These are phyloP conservation scores for Nitzschia sp. DNA, from an alignment of 108 stramenopile genomes.

Conservation along the genomic window DNA sequence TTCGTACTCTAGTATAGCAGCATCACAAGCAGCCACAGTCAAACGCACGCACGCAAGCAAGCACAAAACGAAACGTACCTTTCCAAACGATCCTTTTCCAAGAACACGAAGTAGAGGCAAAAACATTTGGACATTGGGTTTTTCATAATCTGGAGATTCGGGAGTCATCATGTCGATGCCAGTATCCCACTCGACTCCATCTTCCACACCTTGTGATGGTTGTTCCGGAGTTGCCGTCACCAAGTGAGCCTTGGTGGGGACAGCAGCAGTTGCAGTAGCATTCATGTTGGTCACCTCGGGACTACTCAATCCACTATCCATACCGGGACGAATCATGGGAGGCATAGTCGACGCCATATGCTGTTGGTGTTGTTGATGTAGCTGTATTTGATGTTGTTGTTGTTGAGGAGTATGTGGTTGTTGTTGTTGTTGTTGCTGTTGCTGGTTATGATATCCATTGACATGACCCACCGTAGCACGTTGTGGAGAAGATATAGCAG, in stretches of 20 bases:
- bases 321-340: constrained; percentile 22
- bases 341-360: constrained; percentile 8
- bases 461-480: neutral
- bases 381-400: neutral
- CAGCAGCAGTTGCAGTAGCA: neutral
- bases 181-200: constrained; percentile 47
- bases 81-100: constrained; percentile 91
- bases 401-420: no score
- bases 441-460: neutral
- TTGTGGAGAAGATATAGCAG: constrained; percentile 1
- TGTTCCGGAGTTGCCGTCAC: constrained; percentile 29
- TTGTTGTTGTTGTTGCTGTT: neutral
- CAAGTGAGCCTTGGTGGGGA: constrained; percentile 17
- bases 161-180: constrained; percentile 8
- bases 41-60: no score
- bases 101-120: constrained; percentile 81
- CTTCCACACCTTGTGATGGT: constrained; percentile 15
- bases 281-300: neutral
- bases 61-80: no score
- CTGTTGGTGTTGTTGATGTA: neutral
- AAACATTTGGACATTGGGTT: constrained; percentile 84
- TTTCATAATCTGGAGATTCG: constrained; percentile 23
- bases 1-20: no score
- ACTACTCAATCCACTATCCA: constrained; percentile 23
- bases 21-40: no score